Base-by-base conservation (phyloP, 129 eudicot species). In the Ambrosia trifida region DNA sequence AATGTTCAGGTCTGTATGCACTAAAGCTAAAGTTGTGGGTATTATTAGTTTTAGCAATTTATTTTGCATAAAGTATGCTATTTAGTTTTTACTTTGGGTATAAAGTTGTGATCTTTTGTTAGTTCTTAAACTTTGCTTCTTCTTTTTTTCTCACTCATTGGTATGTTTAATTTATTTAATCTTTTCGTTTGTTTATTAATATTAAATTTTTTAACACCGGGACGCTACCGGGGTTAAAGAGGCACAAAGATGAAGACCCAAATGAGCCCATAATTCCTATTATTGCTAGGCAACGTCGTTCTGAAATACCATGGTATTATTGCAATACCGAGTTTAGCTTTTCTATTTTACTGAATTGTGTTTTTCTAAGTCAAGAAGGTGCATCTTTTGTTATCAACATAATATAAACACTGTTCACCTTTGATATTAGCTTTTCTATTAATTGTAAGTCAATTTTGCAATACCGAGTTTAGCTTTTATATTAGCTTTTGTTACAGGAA, bases 221-320 rank as follows among this genome's bases (percentile, higher is more conserved):
- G n/a, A n/a, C n/a, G n/a, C n/a, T n/a, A n/a, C n/a, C n/a, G n/a
- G 98, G 89, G 78, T 51, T 86, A 12, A 82, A 83, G 69, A 86
- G 76, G 49, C 91, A 66, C 77, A 74, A 13, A 68, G 91, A 85
- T 40, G 78, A 61, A 40, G 83, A 81, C 16, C 17, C 51, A 40
- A 64, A 79, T 46, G 80, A 65, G 44, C 33, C 54, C 36, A 41
- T 54, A 57, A 61, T 73, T 52, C 61, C 82, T 11, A 31, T 59
- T 36, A 74, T 70, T 80, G 72, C 71, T 35, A 74, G 89, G 35
- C 71, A 65, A 13, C 90, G 83, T 24, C 80, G 88, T 72, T 94
- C 93, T 7, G 90, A 85, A 65, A 66, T 91, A 67, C 78, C 84
- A 41, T 76, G 96, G 96, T 86, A 88, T 61, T 49, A 50, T 60